Evolutionary conservation across 805 yeast species (phyloP).

Genomic region (Candida maltosa): DNA sequence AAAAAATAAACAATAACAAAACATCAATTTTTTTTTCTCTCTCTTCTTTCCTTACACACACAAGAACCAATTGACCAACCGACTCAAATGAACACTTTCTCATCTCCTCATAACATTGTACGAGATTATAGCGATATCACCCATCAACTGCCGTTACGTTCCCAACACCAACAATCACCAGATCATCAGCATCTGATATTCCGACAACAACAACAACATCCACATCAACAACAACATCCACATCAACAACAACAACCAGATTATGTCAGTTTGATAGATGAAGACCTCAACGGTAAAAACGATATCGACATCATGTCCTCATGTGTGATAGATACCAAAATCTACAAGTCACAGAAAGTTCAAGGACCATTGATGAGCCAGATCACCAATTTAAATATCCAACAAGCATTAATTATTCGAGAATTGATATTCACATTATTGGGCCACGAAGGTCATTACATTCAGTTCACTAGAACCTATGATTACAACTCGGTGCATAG

Average conservation of each 20-base stretch:
- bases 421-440: conserved; percentile 68
- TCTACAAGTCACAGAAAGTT: conserved; percentile 13
- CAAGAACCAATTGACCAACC: no score
- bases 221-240: conserved; percentile 1
- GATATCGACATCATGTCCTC: conserved; percentile 1
- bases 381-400: conserved; percentile 48
- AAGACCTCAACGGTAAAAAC: not conserved
- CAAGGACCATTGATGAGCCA: conserved; percentile 46
- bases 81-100: no score
- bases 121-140: no score
- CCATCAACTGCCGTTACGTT: no score
- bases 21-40: no score
- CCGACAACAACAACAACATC: conserved; percentile 1
- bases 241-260: not conserved
- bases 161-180: no score
- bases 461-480: conserved; percentile 63
- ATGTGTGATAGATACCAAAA: conserved; percentile 5
- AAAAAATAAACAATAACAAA: no score
- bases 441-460: conserved; percentile 76
- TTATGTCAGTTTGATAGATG: conserved; percentile 3
- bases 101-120: no score
- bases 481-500: conserved; percentile 41
- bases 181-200: no score
- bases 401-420: conserved; percentile 68
- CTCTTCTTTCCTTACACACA: no score